Percentiles rank a stretch among this genome's conserved stretches.
Conservation (phyloP, 2,329 filamentous ascomycete genomes). For the Xylariaceae sp. region DNA sequence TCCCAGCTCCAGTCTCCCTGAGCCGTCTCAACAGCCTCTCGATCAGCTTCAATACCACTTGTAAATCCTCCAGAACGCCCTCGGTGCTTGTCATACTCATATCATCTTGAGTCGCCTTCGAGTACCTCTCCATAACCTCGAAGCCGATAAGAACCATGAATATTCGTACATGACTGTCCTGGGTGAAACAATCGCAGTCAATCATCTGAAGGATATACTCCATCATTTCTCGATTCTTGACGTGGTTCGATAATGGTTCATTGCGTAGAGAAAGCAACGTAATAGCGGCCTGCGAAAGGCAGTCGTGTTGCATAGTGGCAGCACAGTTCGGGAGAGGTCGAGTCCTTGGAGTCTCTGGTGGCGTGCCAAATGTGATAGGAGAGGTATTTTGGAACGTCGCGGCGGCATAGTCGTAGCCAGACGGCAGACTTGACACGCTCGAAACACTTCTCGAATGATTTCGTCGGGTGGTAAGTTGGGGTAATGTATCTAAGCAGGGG, state of each 20-base stretch:
- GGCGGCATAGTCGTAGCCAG: slow-evolving; percentile 26
- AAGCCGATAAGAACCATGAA: slow-evolving; percentile 31
- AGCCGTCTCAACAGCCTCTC: slow-evolving; percentile 30
- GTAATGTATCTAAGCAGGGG: slow-evolving; percentile 20
- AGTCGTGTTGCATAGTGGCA: slow-evolving; percentile 26
- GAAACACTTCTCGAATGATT: slow-evolving; percentile 31
- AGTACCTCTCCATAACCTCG: slow-evolving; percentile 31
- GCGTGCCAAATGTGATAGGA: slow-evolving; percentile 26
- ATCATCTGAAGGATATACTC: slow-evolving; percentile 29
- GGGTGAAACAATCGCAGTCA: slow-evolving; percentile 31
- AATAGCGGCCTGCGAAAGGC: slow-evolving; percentile 28
- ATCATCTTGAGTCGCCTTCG: slow-evolving; percentile 23
- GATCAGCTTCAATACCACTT: slow-evolving; percentile 30
- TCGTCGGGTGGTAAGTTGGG: slow-evolving; percentile 14
- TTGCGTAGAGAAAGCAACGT: slow-evolving; percentile 25
- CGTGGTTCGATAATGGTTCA: slow-evolving; percentile 13
- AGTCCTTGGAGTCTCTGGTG: slow-evolving; percentile 30
- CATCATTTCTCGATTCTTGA: slow-evolving; percentile 23
- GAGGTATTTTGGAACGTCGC: slow-evolving; percentile 21
- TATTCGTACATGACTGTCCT: slow-evolving; percentile 28
- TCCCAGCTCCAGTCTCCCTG: slow-evolving; percentile 16
- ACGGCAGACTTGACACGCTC: slow-evolving; percentile 30
- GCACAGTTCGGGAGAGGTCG: slow-evolving; percentile 16
- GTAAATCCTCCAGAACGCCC: slow-evolving; percentile 28
- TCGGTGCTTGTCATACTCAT: slow-evolving; percentile 24